Conservation (phyloP, 2,329 filamentous ascomycete species). For the Aspergillus luchuensis region DNA sequence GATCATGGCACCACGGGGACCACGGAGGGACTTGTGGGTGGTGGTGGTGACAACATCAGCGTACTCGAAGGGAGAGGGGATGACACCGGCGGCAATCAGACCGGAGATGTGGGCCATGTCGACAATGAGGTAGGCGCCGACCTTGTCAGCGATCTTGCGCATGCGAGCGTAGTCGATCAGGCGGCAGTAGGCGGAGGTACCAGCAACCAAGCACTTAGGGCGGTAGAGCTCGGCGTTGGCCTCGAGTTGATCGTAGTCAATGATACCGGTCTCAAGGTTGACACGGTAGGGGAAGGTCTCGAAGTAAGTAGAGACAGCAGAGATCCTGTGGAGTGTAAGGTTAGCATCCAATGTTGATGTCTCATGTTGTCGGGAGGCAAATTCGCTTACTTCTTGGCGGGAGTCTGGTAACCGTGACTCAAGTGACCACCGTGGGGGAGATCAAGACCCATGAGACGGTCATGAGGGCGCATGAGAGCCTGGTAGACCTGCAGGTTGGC, state of each 20-base stretch:
- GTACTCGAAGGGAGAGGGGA: conserved; percentile 84
- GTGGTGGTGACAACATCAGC: conserved; percentile 97
- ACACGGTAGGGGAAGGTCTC: conserved; percentile 95
- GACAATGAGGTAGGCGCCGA: conserved; percentile 87
- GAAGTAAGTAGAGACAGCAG: conserved; percentile 98
- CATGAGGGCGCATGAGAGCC: conserved; percentile 88
- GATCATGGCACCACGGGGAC: conserved; percentile 94
- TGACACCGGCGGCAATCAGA: conserved; percentile 85
- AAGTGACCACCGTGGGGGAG: conserved; percentile 95
- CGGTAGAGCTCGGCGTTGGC: conserved; percentile 85
- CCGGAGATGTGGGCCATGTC: conserved; percentile 99
- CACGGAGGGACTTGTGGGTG: conserved; percentile 95
- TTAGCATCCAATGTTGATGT: not conserved
- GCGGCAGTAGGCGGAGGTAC: conserved; percentile 92
- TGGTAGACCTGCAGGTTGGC: conserved; percentile 99
- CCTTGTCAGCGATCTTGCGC: conserved; percentile 85
- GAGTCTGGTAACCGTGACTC: conserved; percentile 95
- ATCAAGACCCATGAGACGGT: conserved; percentile 95
- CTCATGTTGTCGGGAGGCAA: not conserved
- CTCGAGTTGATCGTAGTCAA: conserved; percentile 92
- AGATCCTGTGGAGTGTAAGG: conserved; percentile 62
- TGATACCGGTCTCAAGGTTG: conserved; percentile 84
- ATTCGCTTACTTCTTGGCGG: conserved; percentile 70
- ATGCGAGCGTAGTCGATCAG: conserved; percentile 94
- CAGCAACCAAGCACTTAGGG: conserved; percentile 92